Evolutionary conservation across 208 protist species (phyloP).

Genomic region (Angomonas deanei): DNA sequence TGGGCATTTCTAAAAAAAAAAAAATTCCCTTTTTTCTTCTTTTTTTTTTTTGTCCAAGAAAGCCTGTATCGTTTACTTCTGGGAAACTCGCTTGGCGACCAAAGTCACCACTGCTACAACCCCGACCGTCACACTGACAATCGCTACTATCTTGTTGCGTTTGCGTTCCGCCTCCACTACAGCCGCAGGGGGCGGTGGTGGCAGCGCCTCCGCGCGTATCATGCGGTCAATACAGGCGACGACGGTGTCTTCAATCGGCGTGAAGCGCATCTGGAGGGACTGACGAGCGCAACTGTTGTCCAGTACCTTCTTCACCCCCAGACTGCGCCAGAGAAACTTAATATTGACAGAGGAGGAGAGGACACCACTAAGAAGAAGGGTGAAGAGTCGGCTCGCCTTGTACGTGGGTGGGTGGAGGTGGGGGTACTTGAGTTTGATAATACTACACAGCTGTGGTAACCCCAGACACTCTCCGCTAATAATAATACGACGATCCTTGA

Average conservation of each 20-base stretch:
- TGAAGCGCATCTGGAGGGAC: constrained; percentile 67
- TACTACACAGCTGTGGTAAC: constrained; percentile 56
- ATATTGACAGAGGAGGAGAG: constrained; percentile 53
- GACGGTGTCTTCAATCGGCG: constrained; percentile 71
- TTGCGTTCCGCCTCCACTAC: constrained; percentile 15
- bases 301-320: constrained; percentile 73
- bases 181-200: neutral
- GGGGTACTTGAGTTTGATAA: constrained; percentile 70
- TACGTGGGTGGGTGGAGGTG: constrained; percentile 74
- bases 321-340: constrained; percentile 74
- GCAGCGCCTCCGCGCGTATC: constrained; percentile 45
- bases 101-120: constrained; percentile 11
- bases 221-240: constrained; percentile 62
- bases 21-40: constrained; percentile 2
- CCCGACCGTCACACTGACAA: constrained; percentile 13
- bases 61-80: neutral
- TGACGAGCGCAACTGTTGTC: constrained; percentile 47
- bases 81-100: constrained; percentile 12
- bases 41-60: constrained; percentile 2
- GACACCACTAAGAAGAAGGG: constrained; percentile 49
- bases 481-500: constrained; percentile 81
- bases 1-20: neutral
- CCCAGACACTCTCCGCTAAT: constrained; percentile 71
- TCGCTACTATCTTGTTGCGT: constrained; percentile 4
- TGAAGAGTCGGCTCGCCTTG: constrained; percentile 69